A percentile compares a stretch with the other conserved stretches of the same genome.
Conservation (phyloP, 2,329 filamentous ascomycete genomes). For the Grosmannia clavigera region DNA sequence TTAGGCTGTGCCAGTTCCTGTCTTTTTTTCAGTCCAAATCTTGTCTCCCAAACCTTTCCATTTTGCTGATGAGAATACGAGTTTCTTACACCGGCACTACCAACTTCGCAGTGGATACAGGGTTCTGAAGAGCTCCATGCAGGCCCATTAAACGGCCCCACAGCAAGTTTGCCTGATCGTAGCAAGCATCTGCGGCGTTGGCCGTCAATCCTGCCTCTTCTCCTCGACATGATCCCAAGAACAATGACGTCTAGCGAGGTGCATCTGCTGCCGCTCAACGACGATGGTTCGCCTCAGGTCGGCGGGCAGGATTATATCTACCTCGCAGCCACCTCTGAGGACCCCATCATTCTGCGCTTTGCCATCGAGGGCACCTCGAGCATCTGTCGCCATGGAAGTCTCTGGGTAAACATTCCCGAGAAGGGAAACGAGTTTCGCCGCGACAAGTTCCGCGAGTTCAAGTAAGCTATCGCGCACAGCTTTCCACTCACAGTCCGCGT, state of each 20-base stretch:
- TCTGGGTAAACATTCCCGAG: constrained; percentile 92
- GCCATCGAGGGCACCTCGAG: constrained; percentile 90
- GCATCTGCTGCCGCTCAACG: constrained; percentile 81
- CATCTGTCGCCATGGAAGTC: constrained; percentile 83
- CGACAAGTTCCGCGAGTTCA: constrained; percentile 73
- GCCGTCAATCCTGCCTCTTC: neutral
- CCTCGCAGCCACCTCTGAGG: constrained; percentile 58
- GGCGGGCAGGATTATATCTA: constrained; percentile 77
- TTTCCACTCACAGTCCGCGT: neutral
- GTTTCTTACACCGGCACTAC: neutral
- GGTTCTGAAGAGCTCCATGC: neutral
- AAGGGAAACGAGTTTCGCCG: constrained; percentile 65
- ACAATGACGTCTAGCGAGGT: constrained; percentile 59
- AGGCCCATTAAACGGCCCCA: neutral
- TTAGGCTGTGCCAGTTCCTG: neutral
- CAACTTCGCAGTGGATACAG: neutral
- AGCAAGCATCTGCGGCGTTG: neutral
- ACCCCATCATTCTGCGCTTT: constrained; percentile 75
- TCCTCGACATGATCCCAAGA: constrained; percentile 37
- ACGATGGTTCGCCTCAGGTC: constrained; percentile 84
- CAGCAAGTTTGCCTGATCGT: neutral
- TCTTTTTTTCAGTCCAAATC: neutral
- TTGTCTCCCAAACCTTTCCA: neutral
- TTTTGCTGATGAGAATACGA: neutral
- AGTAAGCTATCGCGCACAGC: constrained; percentile 42